Percentiles rank a stretch among this genome's conserved stretches.
These are phyloP conservation scores for Cladorrhinum sp. DNA, from an alignment of 2,329 filamentous ascomycete genomes.

Conservation along the genomic window DNA sequence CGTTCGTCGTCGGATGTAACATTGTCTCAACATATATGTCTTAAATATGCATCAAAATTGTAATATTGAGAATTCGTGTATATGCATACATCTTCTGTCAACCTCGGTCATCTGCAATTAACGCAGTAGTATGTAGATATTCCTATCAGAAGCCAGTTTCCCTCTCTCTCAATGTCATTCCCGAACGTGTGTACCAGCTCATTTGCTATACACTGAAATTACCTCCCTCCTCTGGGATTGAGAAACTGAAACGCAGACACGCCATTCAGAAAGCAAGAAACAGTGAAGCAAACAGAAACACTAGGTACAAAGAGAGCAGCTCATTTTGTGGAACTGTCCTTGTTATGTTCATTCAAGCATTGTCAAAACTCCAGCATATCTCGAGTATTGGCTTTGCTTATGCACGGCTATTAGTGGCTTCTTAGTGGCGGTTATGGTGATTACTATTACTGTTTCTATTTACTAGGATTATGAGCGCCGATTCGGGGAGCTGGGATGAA, in stretches of 20 bases:
- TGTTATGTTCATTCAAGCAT: neutral
- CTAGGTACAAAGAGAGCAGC: neutral
- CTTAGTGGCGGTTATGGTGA: no score
- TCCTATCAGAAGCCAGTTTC: neutral
- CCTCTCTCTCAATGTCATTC: neutral
- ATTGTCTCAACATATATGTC: no score
- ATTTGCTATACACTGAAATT: neutral
- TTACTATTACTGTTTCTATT: no score
- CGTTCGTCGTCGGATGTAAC: no score
- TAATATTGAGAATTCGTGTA: neutral
- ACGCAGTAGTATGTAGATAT: neutral
- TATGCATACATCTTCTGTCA: neutral
- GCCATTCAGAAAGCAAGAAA: neutral
- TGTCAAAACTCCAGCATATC: constrained; percentile 41
- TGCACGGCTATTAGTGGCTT: constrained; percentile 28
- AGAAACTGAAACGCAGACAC: neutral
- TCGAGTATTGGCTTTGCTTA: constrained; percentile 30
- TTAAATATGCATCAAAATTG: neutral
- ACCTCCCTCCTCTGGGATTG: neutral
- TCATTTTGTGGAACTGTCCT: neutral
- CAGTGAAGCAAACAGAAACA: no score
- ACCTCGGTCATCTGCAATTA: neutral
- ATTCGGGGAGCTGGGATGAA: neutral
- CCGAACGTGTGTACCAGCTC: neutral
- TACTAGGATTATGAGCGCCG: neutral